Evolutionary conservation across 2,329 filamentous ascomycete genomes (phyloP).

Genomic region (Pseudocercospora eumusae): DNA sequence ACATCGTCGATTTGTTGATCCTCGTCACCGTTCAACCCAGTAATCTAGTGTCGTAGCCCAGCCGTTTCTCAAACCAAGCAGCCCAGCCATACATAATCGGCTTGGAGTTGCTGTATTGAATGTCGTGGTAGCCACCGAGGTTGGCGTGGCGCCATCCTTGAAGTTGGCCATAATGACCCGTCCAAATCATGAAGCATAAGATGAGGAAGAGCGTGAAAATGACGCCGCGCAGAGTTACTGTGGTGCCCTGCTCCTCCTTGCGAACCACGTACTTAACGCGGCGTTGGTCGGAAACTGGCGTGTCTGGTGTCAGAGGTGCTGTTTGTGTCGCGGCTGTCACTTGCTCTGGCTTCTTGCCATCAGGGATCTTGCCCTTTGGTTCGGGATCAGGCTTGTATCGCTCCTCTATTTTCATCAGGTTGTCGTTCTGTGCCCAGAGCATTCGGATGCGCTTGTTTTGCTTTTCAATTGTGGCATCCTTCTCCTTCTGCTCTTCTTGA

Average conservation of each 20-base stretch:
- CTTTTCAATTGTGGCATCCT: background rate
- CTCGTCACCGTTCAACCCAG: background rate
- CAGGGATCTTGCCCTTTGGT: background rate
- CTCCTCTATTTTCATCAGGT: background rate
- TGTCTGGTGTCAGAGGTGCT: background rate
- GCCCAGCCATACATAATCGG: background rate
- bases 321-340: background rate
- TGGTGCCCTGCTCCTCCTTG: background rate
- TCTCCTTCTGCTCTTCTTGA: background rate
- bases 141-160: background rate
- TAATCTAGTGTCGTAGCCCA: background rate
- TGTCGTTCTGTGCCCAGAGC: background rate
- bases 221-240: background rate
- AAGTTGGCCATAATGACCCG: background rate
- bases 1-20: background rate
- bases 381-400: background rate
- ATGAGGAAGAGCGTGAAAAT: background rate
- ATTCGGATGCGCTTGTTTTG: background rate
- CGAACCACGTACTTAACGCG: background rate
- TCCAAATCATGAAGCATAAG: background rate
- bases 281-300: background rate
- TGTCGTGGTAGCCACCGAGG: background rate
- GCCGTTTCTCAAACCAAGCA: background rate
- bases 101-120: background rate
- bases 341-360: background rate